Percentiles rank a stretch among this genome's conserved stretches.
Conservation (phyloP, 177 flowering plant genomes). For the Tripterygium wilfordii region DNA sequence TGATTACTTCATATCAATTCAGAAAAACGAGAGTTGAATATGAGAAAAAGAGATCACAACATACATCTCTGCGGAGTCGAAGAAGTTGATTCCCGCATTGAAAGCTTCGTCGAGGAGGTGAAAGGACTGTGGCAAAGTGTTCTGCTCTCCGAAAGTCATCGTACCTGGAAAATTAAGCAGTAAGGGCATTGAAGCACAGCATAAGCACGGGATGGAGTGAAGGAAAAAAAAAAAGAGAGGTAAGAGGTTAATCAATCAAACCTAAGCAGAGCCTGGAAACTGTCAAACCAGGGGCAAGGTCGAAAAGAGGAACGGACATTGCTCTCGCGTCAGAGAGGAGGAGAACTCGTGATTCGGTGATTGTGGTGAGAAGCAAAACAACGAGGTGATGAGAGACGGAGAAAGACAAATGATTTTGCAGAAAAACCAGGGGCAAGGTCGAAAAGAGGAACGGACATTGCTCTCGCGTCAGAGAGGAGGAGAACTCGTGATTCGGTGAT, state of each 20-base stretch:
- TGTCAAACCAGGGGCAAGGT: constrained; percentile 53
- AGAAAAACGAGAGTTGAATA: neutral
- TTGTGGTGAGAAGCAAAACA: neutral
- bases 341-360: neutral
- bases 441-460: constrained; percentile 58
- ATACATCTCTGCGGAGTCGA: constrained; percentile 90
- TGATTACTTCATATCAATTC: neutral
- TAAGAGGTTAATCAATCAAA: constrained; percentile 3
- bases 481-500: neutral
- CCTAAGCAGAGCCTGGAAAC: constrained; percentile 81
- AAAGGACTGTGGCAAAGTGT: constrained; percentile 55
- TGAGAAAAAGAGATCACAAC: neutral
- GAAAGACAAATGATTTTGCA: no score
- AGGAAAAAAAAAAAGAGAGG: neutral
- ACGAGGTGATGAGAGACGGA: neutral
- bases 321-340: no score
- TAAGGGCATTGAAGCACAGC: neutral
- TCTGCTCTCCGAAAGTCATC: constrained; percentile 94
- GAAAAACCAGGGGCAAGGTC: constrained; percentile 56
- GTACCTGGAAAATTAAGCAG: constrained; percentile 40
- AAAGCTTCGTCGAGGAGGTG: constrained; percentile 68
- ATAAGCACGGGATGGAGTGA: neutral
- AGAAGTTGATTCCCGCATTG: constrained; percentile 70
- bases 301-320: constrained; percentile 60
- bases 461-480: no score